phyloP scores from a whole-genome alignment of 1,284 basidiomycete species.

The Leccinum griseonigrum region DNA sequence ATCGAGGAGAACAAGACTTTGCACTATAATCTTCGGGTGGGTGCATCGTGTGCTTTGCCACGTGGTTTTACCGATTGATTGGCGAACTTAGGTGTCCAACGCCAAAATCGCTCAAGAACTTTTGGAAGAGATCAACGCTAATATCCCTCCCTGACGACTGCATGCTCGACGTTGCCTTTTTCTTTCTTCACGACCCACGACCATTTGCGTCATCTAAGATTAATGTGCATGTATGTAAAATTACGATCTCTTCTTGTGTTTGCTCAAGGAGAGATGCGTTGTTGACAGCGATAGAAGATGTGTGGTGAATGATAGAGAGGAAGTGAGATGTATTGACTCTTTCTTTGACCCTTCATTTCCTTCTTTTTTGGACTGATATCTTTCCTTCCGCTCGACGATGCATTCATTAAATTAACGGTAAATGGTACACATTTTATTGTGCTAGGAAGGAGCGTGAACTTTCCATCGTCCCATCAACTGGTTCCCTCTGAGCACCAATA shows the following conservation, averaged over 20 bases:
- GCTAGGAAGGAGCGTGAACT: constrained; percentile 20
- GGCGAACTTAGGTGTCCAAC: constrained; percentile 46
- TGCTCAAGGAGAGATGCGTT: constrained; percentile 25
- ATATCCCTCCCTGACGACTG: constrained; percentile 43
- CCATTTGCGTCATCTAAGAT: constrained; percentile 31
- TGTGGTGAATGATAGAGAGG: constrained; percentile 12
- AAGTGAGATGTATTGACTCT: constrained; percentile 7
- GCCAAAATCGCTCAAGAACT: constrained; percentile 61
- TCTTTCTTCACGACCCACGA: constrained; percentile 17
- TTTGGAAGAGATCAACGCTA: constrained; percentile 52
- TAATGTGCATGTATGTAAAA: constrained; percentile 37
- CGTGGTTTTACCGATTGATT: background rate
- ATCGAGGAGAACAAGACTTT: constrained; percentile 64
- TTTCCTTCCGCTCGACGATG: constrained; percentile 2
- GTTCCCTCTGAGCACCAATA: constrained; percentile 82
- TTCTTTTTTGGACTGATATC: constrained; percentile 17
- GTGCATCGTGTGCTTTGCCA: constrained; percentile 22
- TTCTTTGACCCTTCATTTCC: background rate
- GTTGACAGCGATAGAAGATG: constrained; percentile 26
- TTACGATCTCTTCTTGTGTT: constrained; percentile 28
- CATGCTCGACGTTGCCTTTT: constrained; percentile 3
- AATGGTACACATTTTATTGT: constrained; percentile 24
- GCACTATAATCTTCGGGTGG: constrained; percentile 78
- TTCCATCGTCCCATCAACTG: constrained; percentile 74
- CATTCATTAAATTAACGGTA: constrained; percentile 29